Base-by-base conservation (phyloP, 1,284 basidiomycete species). In the Agaricales sp. region DNA sequence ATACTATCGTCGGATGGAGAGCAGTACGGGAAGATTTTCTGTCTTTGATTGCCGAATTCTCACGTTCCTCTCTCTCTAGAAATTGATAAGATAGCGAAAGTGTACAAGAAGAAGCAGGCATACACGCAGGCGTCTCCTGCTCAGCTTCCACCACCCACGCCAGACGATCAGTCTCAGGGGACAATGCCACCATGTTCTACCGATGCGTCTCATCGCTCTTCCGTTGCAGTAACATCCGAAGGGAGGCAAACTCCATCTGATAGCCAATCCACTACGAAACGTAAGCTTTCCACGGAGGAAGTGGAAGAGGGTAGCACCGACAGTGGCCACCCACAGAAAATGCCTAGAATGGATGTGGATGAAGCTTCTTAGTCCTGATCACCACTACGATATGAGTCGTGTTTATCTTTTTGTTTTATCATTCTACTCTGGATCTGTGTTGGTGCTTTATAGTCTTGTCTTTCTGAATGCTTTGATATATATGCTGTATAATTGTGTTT, bases 1-100 rank as follows among this genome's bases (percentile, higher is more conserved):
- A 58, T 76, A 71, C 53, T 81, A 77, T 57, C 69, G 78, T 24
- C 64, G 63, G 49, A 66, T 75, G 53, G 70, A 76, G 57, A 52
- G 61, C 54, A 64, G 82, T 81, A 60, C 45, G 63, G 51, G 16
- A 16, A 20, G 14, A 13, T n/a, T 51, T 20, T 24, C 22, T 43
- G 43, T 52, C 23, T 14, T 18, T 22, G 39, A 53, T 43, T n/a
- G 22, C 20, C 46, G 19, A 53, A 50, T 45, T 22, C 35, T 49
- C 48, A 50, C 24, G 58, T 49, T 50, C 2, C 51, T 22, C 18
- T 46, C 38, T 12, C 23, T 49, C 12, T 47, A 65, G 71, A 60
- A 37, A 59, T 76, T 38, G 51, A 63, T 35, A 63, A 57, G 46
- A 56, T 74, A 38, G 71, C 64, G 38, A 35, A 35, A 35, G 8